Evolutionary conservation across 2,329 filamentous ascomycete genomes (phyloP).

Genomic region (Magnaporthiopsis poae): DNA sequence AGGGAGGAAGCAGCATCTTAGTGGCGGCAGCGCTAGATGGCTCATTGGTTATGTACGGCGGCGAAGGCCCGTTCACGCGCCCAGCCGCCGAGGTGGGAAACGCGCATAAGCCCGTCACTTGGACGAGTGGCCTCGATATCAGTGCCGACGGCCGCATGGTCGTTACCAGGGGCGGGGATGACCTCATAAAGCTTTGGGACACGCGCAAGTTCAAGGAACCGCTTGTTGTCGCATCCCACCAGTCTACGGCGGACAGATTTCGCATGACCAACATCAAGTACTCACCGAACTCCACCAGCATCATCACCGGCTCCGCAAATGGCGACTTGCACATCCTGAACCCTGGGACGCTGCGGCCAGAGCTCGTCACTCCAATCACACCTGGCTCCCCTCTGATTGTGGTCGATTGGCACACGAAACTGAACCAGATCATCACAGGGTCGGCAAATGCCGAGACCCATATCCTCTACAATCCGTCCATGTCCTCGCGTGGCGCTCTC

Average conservation of each 20-base stretch:
- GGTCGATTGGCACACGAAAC: slow-evolving; percentile 82
- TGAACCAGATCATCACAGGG: slow-evolving; percentile 92
- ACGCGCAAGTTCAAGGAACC: slow-evolving; percentile 89
- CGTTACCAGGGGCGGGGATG: slow-evolving; percentile 81
- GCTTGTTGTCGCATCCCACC: slow-evolving; percentile 66
- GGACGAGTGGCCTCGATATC: slow-evolving; percentile 86
- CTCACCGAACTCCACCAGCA: slow-evolving; percentile 70
- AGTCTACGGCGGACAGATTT: slow-evolving; percentile 74
- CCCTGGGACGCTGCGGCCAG: slow-evolving; percentile 75
- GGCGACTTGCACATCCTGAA: slow-evolving; percentile 90
- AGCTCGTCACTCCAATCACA: slow-evolving; percentile 81
- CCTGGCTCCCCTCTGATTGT: slow-evolving; percentile 72
- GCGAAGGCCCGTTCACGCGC: slow-evolving; percentile 74
- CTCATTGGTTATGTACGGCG: slow-evolving; percentile 81
- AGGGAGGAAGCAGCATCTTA: slow-evolving; percentile 70
- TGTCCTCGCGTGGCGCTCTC: slow-evolving; percentile 70
- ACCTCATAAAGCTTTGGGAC: slow-evolving; percentile 93
- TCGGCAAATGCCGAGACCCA: slow-evolving; percentile 85
- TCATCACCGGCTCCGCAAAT: slow-evolving; percentile 78
- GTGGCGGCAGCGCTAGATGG: slow-evolving; percentile 80
- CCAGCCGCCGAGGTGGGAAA: slow-evolving; percentile 75
- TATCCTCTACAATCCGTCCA: slow-evolving; percentile 80
- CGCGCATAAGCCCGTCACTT: slow-evolving; percentile 72
- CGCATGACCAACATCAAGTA: slow-evolving; percentile 82
- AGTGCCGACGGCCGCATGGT: slow-evolving; percentile 84